Base-by-base conservation (phyloP, 179 eudicot species). In the Spergularia azorica region DNA sequence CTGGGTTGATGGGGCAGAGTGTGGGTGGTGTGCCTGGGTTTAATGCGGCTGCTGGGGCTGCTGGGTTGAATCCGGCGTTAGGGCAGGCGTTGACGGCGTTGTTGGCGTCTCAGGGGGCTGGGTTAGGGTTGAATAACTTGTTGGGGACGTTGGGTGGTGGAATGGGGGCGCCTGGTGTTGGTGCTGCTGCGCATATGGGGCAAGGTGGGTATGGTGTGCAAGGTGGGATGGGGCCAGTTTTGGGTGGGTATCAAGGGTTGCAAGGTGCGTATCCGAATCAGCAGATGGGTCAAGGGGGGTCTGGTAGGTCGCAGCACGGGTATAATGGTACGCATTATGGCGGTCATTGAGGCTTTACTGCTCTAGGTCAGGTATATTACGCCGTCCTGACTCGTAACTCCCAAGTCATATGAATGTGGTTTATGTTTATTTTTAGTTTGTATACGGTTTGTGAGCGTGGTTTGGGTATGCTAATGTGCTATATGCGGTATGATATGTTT, bases 61-160 rank as follows among this genome's bases (percentile, higher is more conserved):
- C 43, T 15, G 32, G 32, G 32, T 43, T 66, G 11, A 66, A 77
- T 62, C 89, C 89, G 5, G 85, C 80, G 1, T 75, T 86, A 17
- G 86, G 84, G 6, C 88, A 86, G 76, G 86, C 88, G 2, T 72
- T 86, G 77, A 79, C 85, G 1, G 87, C 89, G 0, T 69, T 86
- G 78, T 55, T 86, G 77, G 84, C 87, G 3, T 38, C 83, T 0
- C 89, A 86, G 38, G 86, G 82, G 8, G 82, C 84, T 0, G 86
- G 88, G 5, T 81, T 86, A 21, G 87, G 89, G 21, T 12, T 86
- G 75, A 79, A 76, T 73, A 82, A 76, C 48, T 72, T 86, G 80
- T 59, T 84, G 70, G 84, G 84, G 4, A 59, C 81, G 0, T 76
- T 85, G 17, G 88, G 86, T 4, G 78, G 82, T 3, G 75, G 82